Percentiles rank a stretch among this genome's conserved stretches.
Evolutionary conservation across 2,329 filamentous ascomycete species (phyloP).

Genomic region (Sclerotiophoma versabilis): DNA sequence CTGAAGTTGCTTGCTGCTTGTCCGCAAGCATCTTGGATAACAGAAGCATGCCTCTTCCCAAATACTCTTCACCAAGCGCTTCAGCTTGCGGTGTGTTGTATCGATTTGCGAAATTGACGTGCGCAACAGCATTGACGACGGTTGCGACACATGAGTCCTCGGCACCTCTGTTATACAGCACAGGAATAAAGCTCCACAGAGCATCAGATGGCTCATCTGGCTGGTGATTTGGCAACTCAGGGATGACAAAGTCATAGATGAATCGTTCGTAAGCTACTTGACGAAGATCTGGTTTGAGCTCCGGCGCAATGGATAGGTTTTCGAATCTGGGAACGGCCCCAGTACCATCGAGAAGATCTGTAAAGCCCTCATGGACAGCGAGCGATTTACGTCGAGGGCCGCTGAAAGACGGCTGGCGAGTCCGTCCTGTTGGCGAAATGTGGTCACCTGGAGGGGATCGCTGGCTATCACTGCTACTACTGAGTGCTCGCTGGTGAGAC

Average conservation of each 20-base stretch:
- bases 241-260: conserved; percentile 41
- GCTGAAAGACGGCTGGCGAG: conserved; percentile 14
- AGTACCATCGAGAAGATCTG: background rate
- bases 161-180: conserved; percentile 29
- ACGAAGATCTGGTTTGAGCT: conserved; percentile 27
- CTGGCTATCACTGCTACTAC: conserved; percentile 19
- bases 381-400: background rate
- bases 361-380: background rate
- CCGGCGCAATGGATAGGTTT: conserved; percentile 21
- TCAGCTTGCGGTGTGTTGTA: conserved; percentile 34
- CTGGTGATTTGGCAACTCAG: conserved; percentile 25
- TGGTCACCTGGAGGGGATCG: conserved; percentile 23
- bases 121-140: conserved; percentile 35
- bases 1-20: conserved; percentile 26
- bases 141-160: conserved; percentile 34
- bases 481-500: conserved; percentile 28
- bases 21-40: conserved; percentile 35
- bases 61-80: conserved; percentile 30
- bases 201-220: conserved; percentile 30
- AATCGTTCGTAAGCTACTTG: conserved; percentile 41
- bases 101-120: conserved; percentile 38
- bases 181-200: conserved; percentile 38
- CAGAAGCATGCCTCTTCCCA: conserved; percentile 31
- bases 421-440: conserved; percentile 15
- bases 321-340: conserved; percentile 10